phyloP scores from a whole-genome alignment of 257 asterid genomes.

The Solanum neorickii region DNA sequence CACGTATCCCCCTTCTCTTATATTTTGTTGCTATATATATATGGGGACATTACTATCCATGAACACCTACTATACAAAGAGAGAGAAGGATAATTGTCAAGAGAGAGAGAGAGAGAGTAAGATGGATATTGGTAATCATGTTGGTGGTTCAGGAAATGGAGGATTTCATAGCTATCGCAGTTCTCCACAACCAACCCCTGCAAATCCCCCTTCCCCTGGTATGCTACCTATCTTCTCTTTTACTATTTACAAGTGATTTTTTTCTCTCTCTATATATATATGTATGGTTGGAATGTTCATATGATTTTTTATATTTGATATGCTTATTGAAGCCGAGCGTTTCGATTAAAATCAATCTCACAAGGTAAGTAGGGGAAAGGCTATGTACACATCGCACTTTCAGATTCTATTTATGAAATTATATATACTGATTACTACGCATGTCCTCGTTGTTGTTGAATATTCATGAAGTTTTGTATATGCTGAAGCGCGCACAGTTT shows the following conservation, averaged over 20 bases:
- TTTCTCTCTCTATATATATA: too few species aligned
- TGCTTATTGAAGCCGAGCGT: not conserved
- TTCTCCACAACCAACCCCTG: constrained; percentile 11
- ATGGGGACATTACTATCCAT: not conserved
- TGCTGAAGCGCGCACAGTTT: not conserved
- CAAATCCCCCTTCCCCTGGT: not conserved
- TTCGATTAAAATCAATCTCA: not conserved
- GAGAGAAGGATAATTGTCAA: not conserved
- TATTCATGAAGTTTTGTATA: not conserved
- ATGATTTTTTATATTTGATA: not conserved
- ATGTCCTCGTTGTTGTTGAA: not conserved
- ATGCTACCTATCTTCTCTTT: not conserved
- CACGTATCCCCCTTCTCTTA: constrained; percentile 8
- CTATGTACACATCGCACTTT: not conserved
- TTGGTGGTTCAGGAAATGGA: constrained; percentile 30
- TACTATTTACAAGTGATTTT: not conserved
- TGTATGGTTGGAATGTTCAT: not conserved
- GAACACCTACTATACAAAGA: not conserved
- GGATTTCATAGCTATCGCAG: constrained; percentile 54
- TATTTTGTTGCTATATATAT: constrained; percentile 1
- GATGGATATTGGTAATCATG: not conserved
- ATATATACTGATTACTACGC: too few species aligned
- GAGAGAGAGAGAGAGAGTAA: not conserved
- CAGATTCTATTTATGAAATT: not conserved
- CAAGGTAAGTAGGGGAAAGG: not conserved